Conservation (phyloP, 1,139 yeast species). For the Eremothecium cymbalariae region DNA sequence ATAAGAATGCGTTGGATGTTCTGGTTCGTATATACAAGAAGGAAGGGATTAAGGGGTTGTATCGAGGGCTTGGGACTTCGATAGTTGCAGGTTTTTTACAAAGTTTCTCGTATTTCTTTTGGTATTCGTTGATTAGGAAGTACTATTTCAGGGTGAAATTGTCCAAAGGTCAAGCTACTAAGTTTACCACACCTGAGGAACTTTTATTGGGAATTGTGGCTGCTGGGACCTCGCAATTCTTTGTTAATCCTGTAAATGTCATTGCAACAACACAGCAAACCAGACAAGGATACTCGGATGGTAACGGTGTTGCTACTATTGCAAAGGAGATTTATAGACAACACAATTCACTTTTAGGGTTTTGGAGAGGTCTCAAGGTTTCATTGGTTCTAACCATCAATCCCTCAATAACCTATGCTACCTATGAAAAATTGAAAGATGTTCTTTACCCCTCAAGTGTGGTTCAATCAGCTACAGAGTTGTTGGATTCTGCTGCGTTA, state of each 20-base stretch:
- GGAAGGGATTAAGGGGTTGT: slow-evolving; percentile 66
- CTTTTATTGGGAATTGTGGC: slow-evolving; percentile 75
- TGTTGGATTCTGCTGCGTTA: slow-evolving; percentile 33
- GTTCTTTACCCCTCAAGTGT: slow-evolving; percentile 35
- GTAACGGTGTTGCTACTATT: slow-evolving; percentile 41
- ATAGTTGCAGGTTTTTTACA: slow-evolving; percentile 69
- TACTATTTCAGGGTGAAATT: slow-evolving; percentile 44
- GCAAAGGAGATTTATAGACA: slow-evolving; percentile 47
- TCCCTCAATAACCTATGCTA: slow-evolving; percentile 83
- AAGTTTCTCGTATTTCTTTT: slow-evolving; percentile 76
- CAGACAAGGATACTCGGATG: slow-evolving; percentile 27
- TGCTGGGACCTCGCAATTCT: slow-evolving; percentile 75
- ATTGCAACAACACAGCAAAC: slow-evolving; percentile 83
- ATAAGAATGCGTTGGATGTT: slow-evolving; percentile 57
- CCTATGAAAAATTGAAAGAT: slow-evolving; percentile 62
- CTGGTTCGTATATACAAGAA: slow-evolving; percentile 49
- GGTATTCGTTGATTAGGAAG: slow-evolving; percentile 71
- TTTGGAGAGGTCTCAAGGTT: slow-evolving; percentile 82
- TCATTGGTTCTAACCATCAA: slow-evolving; percentile 70
- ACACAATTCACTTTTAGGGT: slow-evolving; percentile 63
- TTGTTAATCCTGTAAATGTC: slow-evolving; percentile 77
- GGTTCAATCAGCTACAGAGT: slow-evolving; percentile 8
- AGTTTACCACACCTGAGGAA: slow-evolving; percentile 53
- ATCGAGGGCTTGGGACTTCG: slow-evolving; percentile 65
- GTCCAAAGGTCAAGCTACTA: slow-evolving; percentile 20